Base-by-base conservation (phyloP, 805 yeast genomes). In the Yamadazyma ubonensis region DNA sequence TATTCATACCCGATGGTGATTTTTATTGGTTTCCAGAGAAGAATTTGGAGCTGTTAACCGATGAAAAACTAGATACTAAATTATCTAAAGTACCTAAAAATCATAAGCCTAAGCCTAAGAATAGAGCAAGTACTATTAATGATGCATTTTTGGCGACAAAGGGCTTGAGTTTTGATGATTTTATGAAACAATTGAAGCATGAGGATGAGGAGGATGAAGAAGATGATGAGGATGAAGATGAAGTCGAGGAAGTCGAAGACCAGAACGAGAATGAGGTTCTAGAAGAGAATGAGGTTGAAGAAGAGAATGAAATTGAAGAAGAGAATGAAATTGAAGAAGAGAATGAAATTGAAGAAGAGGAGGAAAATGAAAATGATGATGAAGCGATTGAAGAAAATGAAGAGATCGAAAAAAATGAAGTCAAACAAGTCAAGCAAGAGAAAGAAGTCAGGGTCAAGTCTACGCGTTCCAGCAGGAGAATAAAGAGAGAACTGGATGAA, bases 1-100 rank as follows among this genome's bases (percentile, higher is more conserved):
- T 68, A 15, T 70, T 69, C 52, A 67, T 70, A 30, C 74, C 74
- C 5, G 73, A 68, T 44, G 75, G 74, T 16, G 71, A 70, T 39
- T 69, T 57, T 49, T 63, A 61, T 49, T 70, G 74, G 73, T 61
- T 69, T 64, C 63, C 59, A 33, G 71, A 65, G 31, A 62, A 65
- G 48, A 55, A 58, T 20, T 49, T 69, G 33, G 68, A 63, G 42
- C 46, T 49, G 8, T 51, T 68, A 35, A 48, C 68, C 2, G 45
- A 42, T 5, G 65, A 61, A 5, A 58, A 57, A 45, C 45, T 68
- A 29, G 53, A 53, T n/a, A 44, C 58, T 22, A 53, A 53, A 30
- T 45, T 64, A 33, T 52, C 19, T 29, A 39, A 43, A 15, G 35
- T 50, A 4, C 54, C 54, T 12, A 37, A 31, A 15, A 44, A 45